A percentile compares a stretch with the other conserved stretches of the same genome.
Evolutionary conservation across 2,329 filamentous ascomycete genomes (phyloP).

Genomic region (Alternaria viburni): DNA sequence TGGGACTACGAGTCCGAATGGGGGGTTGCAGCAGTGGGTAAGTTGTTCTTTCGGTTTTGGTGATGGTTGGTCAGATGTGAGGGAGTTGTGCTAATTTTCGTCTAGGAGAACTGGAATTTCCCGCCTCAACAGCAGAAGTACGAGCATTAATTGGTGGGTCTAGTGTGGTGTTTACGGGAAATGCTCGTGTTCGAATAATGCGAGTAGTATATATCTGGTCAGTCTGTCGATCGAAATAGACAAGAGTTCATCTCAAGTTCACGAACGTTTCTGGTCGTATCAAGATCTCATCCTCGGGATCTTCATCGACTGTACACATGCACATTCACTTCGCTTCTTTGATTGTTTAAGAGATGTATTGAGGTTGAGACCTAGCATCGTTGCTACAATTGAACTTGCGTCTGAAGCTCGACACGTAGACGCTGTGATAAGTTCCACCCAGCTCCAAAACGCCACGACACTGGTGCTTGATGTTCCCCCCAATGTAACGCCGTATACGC

Average conservation of each 20-base stretch:
- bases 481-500: conserved; percentile 17
- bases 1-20: conserved; percentile 33
- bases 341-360: background rate
- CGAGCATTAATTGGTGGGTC: conserved; percentile 13
- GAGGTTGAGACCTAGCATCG: background rate
- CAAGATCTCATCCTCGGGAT: background rate
- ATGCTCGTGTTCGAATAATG: background rate
- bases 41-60: conserved; percentile 8
- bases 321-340: background rate
- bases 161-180: background rate
- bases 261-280: background rate
- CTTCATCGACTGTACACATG: background rate
- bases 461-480: background rate
- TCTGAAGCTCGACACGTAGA: background rate
- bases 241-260: background rate
- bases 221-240: background rate
- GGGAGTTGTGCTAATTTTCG: background rate
- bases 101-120: conserved; percentile 40
- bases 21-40: conserved; percentile 42
- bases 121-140: conserved; percentile 30
- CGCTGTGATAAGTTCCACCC: background rate
- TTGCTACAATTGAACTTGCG: background rate
- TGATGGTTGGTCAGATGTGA: background rate
- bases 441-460: conserved; percentile 8
- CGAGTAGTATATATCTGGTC: background rate